A percentile compares a stretch with the other conserved stretches of the same genome.
These are phyloP conservation scores for Kwoniella botswanensis DNA, from an alignment of 768 basidiomycete species.

Conservation along the genomic window DNA sequence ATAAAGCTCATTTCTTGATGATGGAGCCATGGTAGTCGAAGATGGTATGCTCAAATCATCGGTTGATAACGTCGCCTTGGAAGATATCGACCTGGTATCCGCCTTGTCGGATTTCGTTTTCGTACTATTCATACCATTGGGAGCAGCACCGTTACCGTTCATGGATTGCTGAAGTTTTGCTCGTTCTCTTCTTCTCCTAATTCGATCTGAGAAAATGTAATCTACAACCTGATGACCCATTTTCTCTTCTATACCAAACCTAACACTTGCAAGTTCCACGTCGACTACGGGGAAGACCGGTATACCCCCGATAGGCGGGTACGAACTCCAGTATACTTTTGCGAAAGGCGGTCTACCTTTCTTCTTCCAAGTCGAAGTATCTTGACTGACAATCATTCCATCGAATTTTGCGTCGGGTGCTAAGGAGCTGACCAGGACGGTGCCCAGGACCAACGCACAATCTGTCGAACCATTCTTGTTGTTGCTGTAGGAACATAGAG, in stretches of 20 bases:
- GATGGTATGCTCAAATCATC: conserved; percentile 9
- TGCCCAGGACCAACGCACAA: conserved; percentile 73
- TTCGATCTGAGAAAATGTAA: conserved; percentile 73
- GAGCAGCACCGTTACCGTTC: background rate
- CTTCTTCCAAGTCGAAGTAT: conserved; percentile 6
- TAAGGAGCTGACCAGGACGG: conserved; percentile 85
- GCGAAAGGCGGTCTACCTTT: conserved; percentile 67
- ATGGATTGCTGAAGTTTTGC: conserved; percentile 3
- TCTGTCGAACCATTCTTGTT: conserved; percentile 85
- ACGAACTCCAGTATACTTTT: conserved; percentile 75
- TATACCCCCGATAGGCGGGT: conserved; percentile 93
- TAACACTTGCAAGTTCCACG: conserved; percentile 80
- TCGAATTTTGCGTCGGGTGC: conserved; percentile 80
- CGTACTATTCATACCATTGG: background rate
- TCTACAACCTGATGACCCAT: conserved; percentile 82
- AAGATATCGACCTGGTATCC: background rate
- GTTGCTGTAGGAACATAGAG: conserved; percentile 80
- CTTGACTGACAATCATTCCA: conserved; percentile 59
- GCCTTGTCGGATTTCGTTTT: conserved; percentile 1
- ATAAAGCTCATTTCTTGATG: conserved; percentile 11
- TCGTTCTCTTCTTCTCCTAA: conserved; percentile 18
- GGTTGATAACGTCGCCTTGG: background rate
- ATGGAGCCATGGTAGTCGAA: background rate
- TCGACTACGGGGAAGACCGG: conserved; percentile 83
- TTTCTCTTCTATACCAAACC: conserved; percentile 81